Base-by-base conservation (phyloP, 2,329 filamentous ascomycete species). In the Microcera coccophila region DNA sequence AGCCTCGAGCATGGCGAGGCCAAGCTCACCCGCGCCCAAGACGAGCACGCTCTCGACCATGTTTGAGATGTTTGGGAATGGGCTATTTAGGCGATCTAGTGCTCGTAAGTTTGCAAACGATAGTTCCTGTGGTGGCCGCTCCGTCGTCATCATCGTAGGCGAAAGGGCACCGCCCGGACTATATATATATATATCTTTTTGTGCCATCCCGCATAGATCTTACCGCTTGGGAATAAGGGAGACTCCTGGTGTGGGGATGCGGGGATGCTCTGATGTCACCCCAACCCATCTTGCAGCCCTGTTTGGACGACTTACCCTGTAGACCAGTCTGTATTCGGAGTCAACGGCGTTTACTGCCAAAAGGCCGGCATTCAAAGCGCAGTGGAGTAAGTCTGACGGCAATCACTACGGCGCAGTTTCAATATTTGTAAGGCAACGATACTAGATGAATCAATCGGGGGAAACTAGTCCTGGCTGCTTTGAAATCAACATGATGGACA, bases 1-100 rank as follows among this genome's bases (percentile, higher is more conserved):
- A 10, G 72, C 66, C 22, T 69, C 59, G 14, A 85, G 64, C 44
- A 85, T 67, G 14, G 75, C 69, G 4, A 68, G 64, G 37, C 82
- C 83, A 12, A 86, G 74, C 64, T 86, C 82, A 44, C 82, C 82
- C n/a, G 78, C 78, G 39, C 83, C 82, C 44, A 87, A 65, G 38
- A 86, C 68, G 38, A 85, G 78, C 43, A 84, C 44, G 39, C 45
- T 62, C 11, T 56, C 44, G 15, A 50, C 41, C 61, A 62, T 63
- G 26, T 29, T 45, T n/a, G n/a, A n/a, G n/a, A 62, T 63, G 7
- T 36, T 24, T 17, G 34, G 41, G 9, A 42, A 44, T 14, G 54
- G 48, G 21, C 49, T 37, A 45, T 59, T 49, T 32, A 59, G 51
- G 39, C 51, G 46, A 34, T 59, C 48, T 16, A 59, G 47, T 19